A percentile compares a stretch with the other conserved stretches of the same genome.
Evolutionary conservation across 2,329 filamentous ascomycete genomes (phyloP).

Genomic region (Fonsecaea nubica): DNA sequence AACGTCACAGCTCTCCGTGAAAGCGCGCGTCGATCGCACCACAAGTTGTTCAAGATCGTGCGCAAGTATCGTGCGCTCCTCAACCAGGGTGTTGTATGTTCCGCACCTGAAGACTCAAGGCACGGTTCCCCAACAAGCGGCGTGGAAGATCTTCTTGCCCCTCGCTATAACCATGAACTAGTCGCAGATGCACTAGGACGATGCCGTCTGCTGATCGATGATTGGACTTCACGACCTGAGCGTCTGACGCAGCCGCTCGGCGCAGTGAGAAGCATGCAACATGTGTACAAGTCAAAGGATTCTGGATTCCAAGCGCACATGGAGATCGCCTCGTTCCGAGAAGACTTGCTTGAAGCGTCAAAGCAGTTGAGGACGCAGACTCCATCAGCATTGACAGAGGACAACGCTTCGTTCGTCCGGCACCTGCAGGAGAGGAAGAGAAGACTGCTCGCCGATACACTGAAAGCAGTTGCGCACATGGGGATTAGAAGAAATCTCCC

Average conservation of each 20-base stretch:
- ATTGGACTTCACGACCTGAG: constrained; percentile 59
- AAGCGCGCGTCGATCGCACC: constrained; percentile 87
- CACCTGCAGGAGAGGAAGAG: constrained; percentile 91
- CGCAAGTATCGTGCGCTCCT: constrained; percentile 85
- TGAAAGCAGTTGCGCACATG: constrained; percentile 85
- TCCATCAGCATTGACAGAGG: constrained; percentile 78
- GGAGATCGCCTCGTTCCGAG: constrained; percentile 72
- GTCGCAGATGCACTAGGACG: constrained; percentile 38
- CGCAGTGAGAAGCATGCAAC: constrained; percentile 77
- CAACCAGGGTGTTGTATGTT: constrained; percentile 74
- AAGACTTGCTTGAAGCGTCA: constrained; percentile 71
- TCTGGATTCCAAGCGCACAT: constrained; percentile 63
- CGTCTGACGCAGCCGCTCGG: constrained; percentile 73
- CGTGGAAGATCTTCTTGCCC: constrained; percentile 36
- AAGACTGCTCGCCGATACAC: constrained; percentile 84
- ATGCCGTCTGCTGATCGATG: constrained; percentile 42
- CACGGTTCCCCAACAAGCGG: constrained; percentile 45
- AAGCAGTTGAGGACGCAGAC: constrained; percentile 81
- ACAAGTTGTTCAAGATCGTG: constrained; percentile 88
- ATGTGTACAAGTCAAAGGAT: constrained; percentile 62
- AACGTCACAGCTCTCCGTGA: constrained; percentile 89
- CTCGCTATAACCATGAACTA: constrained; percentile 41
- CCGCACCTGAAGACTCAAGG: constrained; percentile 65
- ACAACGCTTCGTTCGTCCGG: constrained; percentile 82
- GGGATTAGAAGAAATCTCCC: constrained; percentile 84